A percentile compares a stretch with the other conserved stretches of the same genome.
Evolutionary conservation across 2,329 filamentous ascomycete genomes (phyloP).

Genomic region (Talaromyces rugulosus): DNA sequence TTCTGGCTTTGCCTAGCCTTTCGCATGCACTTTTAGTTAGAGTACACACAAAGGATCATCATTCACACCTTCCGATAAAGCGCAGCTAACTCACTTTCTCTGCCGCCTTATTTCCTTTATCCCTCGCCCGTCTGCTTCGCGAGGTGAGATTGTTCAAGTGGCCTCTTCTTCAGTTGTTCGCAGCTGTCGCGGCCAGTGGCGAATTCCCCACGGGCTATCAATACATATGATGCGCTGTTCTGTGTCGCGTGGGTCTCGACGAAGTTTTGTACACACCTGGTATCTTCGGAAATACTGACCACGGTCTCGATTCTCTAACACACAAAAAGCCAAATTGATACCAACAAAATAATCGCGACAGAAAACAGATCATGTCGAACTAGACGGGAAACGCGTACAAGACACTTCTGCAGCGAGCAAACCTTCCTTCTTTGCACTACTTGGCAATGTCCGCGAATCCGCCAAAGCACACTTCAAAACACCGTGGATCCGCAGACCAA

Average conservation of each 20-base stretch:
- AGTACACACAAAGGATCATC: neutral
- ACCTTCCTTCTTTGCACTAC: slow-evolving; percentile 4
- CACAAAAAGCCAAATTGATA: neutral
- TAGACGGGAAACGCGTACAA: neutral
- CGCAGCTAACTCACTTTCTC: neutral
- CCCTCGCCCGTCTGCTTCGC: neutral
- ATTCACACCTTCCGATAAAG: neutral
- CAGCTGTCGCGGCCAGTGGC: neutral
- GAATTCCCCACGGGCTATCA: neutral
- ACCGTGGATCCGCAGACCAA: slow-evolving; percentile 20
- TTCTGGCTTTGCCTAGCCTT: slow-evolving; percentile 10
- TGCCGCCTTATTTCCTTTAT: neutral
- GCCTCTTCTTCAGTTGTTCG: neutral
- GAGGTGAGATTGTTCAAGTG: neutral
- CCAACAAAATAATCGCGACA: neutral
- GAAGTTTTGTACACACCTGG: neutral
- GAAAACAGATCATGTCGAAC: neutral
- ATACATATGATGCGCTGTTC: neutral
- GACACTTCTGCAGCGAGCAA: neutral
- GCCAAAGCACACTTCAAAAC: slow-evolving; percentile 23
- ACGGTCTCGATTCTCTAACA: neutral
- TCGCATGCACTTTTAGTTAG: slow-evolving; percentile 2
- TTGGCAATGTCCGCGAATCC: slow-evolving; percentile 39
- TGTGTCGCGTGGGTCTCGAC: neutral
- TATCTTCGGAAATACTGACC: neutral